phyloP scores from a whole-genome alignment of 805 yeast genomes.

The Candida montana region DNA sequence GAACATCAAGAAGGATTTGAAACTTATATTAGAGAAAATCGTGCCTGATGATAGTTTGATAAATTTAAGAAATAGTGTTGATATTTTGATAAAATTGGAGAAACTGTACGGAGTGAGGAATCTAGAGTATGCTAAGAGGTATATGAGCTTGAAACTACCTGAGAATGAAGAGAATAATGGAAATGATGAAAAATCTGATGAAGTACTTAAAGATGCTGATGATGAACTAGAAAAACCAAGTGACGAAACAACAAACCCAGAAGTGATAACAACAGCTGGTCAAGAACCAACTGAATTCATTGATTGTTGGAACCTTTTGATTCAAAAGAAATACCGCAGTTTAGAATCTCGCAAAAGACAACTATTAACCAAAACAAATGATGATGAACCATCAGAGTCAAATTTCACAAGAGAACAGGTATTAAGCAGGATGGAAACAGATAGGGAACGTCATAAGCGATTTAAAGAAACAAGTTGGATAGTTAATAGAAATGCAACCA shows the following conservation, averaged over 20 bases:
- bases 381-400: neutral
- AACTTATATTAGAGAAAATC: constrained; percentile 29
- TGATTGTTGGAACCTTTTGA: constrained; percentile 20
- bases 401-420: constrained; percentile 44
- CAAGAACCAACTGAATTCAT: constrained; percentile 12
- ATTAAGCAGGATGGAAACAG: constrained; percentile 81
- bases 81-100: constrained; percentile 17
- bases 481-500: constrained; percentile 39
- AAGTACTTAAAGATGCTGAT: neutral
- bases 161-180: neutral
- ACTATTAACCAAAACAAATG: neutral
- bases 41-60: constrained; percentile 28
- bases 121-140: neutral
- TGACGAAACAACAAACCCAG: neutral
- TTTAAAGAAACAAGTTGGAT: constrained; percentile 80
- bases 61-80: constrained; percentile 18
- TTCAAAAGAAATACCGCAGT: constrained; percentile 14
- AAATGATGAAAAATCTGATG: constrained; percentile 3
- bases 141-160: neutral
- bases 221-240: neutral
- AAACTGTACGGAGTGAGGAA: constrained; percentile 11
- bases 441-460: constrained; percentile 84
- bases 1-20: constrained; percentile 30
- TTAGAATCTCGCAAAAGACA: constrained; percentile 11
- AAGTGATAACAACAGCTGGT: neutral